A percentile compares a stretch with the other conserved stretches of the same genome.
Evolutionary conservation across 768 basidiomycete species (phyloP).

Genomic region (Serendipita sp.): DNA sequence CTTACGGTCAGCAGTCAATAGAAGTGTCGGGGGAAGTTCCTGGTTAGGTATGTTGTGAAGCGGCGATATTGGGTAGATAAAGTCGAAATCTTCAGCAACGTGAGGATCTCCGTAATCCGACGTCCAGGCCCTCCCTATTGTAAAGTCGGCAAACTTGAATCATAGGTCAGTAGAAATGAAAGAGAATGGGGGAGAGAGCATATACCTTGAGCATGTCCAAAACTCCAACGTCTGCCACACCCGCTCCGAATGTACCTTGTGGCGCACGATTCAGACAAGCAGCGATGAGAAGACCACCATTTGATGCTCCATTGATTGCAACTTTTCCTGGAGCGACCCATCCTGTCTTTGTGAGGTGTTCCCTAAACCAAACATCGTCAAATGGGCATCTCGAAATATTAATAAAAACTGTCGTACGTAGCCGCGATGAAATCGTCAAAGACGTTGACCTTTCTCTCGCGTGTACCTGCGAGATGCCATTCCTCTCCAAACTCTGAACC

Average conservation of each 20-base stretch:
- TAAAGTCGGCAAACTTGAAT: slow-evolving; percentile 10
- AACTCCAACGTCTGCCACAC: slow-evolving; percentile 68
- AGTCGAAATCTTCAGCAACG: slow-evolving; percentile 65
- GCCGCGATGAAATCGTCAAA: slow-evolving; percentile 77
- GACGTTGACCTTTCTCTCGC: slow-evolving; percentile 59
- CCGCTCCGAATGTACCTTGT: slow-evolving; percentile 60
- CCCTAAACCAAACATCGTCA: slow-evolving; percentile 22
- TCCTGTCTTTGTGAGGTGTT: slow-evolving; percentile 58
- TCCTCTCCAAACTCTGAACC: slow-evolving; percentile 70
- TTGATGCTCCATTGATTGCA: slow-evolving; percentile 63
- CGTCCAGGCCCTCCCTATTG: slow-evolving; percentile 49
- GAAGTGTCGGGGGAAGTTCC: slow-evolving; percentile 48
- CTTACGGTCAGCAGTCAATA: slow-evolving; percentile 75
- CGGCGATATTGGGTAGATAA: slow-evolving; percentile 65
- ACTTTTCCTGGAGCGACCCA: slow-evolving; percentile 55
- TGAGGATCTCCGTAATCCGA: slow-evolving; percentile 68
- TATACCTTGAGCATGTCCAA: slow-evolving; percentile 59
- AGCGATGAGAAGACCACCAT: slow-evolving; percentile 71
- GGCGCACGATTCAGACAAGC: slow-evolving; percentile 72
- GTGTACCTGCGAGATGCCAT: slow-evolving; percentile 64
- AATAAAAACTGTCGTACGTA: slow-evolving; percentile 31
- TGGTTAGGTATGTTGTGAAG: slow-evolving; percentile 61
- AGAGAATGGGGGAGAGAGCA: background rate
- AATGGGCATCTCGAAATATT: background rate
- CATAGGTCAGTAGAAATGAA: slow-evolving; percentile 1